These are phyloP conservation scores for Hyphopichia homilentoma DNA, from an alignment of 805 yeast species.

Conservation along the genomic window DNA sequence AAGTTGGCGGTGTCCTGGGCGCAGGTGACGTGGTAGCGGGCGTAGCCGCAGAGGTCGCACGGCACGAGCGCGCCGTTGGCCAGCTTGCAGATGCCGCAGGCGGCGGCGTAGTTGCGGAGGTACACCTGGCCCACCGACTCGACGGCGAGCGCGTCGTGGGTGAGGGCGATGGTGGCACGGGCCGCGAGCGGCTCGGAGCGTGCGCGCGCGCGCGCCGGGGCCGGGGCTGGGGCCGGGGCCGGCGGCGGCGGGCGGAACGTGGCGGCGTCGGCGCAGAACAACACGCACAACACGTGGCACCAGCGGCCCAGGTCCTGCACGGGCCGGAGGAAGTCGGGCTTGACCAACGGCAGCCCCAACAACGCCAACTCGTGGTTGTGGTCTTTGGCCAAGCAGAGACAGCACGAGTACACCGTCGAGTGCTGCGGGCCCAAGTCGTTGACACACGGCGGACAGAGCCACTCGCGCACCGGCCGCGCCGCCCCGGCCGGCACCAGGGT, in stretches of 20 bases:
- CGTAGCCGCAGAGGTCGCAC: conserved; percentile 44
- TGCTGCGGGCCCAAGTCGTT: conserved; percentile 62
- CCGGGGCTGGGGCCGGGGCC: conserved; percentile 17
- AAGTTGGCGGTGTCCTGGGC: conserved; percentile 46
- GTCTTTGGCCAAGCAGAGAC: conserved; percentile 59
- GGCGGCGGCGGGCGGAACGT: conserved; percentile 52
- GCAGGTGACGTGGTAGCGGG: conserved; percentile 51
- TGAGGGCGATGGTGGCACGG: conserved; percentile 10
- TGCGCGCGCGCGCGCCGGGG: conserved; percentile 2
- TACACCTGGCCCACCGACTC: conserved; percentile 26
- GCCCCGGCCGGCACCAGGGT: conserved; percentile 12
- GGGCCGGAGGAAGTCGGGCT: conserved; percentile 68
- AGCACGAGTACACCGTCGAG: conserved; percentile 58
- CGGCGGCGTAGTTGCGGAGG: conserved; percentile 20
- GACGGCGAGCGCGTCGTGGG: conserved; percentile 17
- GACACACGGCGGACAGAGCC: conserved; percentile 81
- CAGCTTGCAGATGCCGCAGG: conserved; percentile 45
- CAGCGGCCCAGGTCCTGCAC: conserved; percentile 59
- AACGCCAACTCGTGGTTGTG: conserved; percentile 44
- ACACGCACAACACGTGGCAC: conserved; percentile 75
- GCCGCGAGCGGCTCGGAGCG: conserved; percentile 27
- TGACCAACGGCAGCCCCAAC: conserved; percentile 34
- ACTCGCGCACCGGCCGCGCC: conserved; percentile 36
- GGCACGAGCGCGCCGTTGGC: conserved; percentile 47
- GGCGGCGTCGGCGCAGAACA: conserved; percentile 44